phyloP scores from a whole-genome alignment of 805 yeast species.

The Scheffersomyces lignosus region DNA sequence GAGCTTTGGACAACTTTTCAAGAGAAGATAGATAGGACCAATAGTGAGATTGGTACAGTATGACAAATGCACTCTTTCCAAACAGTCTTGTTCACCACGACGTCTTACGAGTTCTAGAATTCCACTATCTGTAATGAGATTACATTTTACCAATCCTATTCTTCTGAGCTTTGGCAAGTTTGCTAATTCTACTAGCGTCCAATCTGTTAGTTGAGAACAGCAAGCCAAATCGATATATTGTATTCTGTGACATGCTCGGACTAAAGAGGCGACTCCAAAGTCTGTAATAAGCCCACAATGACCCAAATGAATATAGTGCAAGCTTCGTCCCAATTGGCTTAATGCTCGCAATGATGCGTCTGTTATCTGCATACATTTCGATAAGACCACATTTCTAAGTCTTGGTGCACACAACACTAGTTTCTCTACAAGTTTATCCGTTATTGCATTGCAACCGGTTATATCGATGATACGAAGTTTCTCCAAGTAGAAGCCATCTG shows the following conservation, averaged over 20 bases:
- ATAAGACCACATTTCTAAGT: slow-evolving; percentile 80
- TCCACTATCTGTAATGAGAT: slow-evolving; percentile 84
- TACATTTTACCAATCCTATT: slow-evolving; percentile 91
- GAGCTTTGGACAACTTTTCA: slow-evolving; percentile 78
- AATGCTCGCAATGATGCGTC: slow-evolving; percentile 75
- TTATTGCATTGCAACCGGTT: slow-evolving; percentile 77
- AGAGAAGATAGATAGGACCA: slow-evolving; percentile 71
- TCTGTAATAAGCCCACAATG: slow-evolving; percentile 92
- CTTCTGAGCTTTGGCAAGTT: slow-evolving; percentile 78
- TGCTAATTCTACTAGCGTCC: slow-evolving; percentile 73
- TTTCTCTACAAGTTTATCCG: slow-evolving; percentile 74
- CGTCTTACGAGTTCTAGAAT: slow-evolving; percentile 64
- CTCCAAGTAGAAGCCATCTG: slow-evolving; percentile 52
- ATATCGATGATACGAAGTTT: slow-evolving; percentile 80
- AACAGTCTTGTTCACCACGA: slow-evolving; percentile 71
- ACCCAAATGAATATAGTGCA: slow-evolving; percentile 90
- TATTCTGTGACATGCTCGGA: slow-evolving; percentile 76
- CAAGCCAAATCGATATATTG: slow-evolving; percentile 95
- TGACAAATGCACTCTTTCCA: slow-evolving; percentile 91
- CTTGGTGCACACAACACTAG: slow-evolving; percentile 80
- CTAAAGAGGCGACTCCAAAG: slow-evolving; percentile 74
- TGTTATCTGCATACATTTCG: slow-evolving; percentile 85
- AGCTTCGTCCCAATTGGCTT: slow-evolving; percentile 69
- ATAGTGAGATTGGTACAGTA: slow-evolving; percentile 82
- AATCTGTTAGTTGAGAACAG: slow-evolving; percentile 84